phyloP scores from a whole-genome alignment of 345 rosid genomes.

The Durio zibethinus region DNA sequence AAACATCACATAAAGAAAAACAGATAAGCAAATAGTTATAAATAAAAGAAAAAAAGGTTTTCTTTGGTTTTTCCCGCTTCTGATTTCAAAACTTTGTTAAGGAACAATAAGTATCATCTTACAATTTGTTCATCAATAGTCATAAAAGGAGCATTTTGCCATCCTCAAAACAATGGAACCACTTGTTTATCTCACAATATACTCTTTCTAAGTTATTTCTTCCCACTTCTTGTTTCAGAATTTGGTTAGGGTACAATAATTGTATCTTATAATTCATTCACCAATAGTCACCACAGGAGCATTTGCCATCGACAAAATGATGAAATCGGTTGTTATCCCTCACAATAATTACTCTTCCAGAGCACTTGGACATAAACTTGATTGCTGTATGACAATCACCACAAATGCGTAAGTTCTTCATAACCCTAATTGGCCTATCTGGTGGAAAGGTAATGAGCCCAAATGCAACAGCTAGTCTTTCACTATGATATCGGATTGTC shows the following conservation, averaged over 20 bases:
- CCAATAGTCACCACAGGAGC: constrained; percentile 94
- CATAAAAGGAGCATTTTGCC: constrained; percentile 73
- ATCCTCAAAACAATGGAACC: constrained; percentile 69
- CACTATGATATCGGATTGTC: constrained; percentile 75
- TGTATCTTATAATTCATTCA: constrained; percentile 26
- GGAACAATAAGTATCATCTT: not conserved
- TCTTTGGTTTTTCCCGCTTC: not conserved
- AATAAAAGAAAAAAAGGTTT: not conserved
- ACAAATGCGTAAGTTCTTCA: constrained; percentile 86
- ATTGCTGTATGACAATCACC: constrained; percentile 91
- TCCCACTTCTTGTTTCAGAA: not conserved
- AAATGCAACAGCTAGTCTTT: constrained; percentile 76
- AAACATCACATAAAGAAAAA: not conserved
- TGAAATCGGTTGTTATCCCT: constrained; percentile 86
- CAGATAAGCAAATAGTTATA: too few species aligned
- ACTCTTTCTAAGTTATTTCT: constrained; percentile 11
- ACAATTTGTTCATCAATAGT: constrained; percentile 53
- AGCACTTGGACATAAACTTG: constrained; percentile 73
- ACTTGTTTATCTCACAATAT: constrained; percentile 68
- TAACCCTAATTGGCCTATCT: constrained; percentile 65
- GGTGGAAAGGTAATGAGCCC: constrained; percentile 58
- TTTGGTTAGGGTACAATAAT: constrained; percentile 12
- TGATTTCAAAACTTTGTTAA: not conserved
- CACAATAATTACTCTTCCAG: constrained; percentile 72
- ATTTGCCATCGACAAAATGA: constrained; percentile 73